phyloP scores from a whole-genome alignment of 2,329 filamentous ascomycete genomes.

The Phialocephala subalpina region DNA sequence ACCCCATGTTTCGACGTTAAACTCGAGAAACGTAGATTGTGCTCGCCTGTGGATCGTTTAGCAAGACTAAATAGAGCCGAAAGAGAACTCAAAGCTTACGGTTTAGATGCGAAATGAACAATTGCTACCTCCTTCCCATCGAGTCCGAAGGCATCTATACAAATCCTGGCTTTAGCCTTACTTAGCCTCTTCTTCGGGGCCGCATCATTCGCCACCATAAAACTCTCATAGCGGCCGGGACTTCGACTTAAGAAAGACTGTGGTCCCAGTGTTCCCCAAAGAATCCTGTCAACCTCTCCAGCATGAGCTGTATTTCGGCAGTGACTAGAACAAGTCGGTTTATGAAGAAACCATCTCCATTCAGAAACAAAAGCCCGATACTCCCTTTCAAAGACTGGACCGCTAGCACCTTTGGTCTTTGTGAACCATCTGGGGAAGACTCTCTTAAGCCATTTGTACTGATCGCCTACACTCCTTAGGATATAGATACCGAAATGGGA shows the following conservation, averaged over 20 bases:
- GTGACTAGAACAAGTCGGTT: not conserved
- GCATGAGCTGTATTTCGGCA: not conserved
- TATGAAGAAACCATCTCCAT: constrained; percentile 4
- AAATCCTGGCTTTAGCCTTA: not conserved
- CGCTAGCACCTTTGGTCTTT: not conserved
- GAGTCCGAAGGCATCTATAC: not conserved
- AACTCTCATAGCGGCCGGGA: not conserved
- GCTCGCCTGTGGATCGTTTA: not conserved
- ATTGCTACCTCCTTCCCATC: not conserved
- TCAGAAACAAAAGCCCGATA: not conserved
- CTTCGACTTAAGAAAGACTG: not conserved
- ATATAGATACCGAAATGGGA: not conserved
- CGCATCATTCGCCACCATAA: not conserved
- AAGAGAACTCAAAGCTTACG: not conserved
- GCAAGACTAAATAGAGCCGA: not conserved
- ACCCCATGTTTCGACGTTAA: not conserved
- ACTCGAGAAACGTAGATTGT: not conserved
- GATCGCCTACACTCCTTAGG: not conserved
- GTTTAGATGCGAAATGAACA: not conserved
- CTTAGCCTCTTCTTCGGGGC: not conserved
- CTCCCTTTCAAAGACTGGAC: not conserved
- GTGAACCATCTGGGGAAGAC: not conserved
- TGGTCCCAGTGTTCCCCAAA: not conserved
- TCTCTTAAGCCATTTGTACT: not conserved
- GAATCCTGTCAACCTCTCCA: not conserved